Evolutionary conservation across 768 basidiomycete genomes (phyloP).

Genomic region (Phlebiopsis flavidoalba): DNA sequence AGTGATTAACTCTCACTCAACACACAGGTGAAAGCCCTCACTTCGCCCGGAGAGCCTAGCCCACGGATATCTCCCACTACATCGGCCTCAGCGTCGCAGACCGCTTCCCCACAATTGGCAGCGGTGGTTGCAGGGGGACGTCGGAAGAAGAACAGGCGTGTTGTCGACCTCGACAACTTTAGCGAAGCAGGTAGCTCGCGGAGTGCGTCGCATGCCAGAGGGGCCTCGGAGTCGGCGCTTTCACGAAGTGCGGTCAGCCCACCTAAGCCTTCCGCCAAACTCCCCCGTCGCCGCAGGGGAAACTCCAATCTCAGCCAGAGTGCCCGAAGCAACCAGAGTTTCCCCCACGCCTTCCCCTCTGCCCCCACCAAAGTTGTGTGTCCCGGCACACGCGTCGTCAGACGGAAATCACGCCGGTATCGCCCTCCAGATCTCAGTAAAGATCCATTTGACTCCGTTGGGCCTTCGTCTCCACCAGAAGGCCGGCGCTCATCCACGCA

Average conservation of each 20-base stretch:
- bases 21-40: conserved; percentile 59
- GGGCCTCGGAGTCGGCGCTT: conserved; percentile 2
- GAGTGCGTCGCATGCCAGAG: conserved; percentile 17
- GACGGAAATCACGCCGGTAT: conserved; percentile 36
- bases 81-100: conserved; percentile 35
- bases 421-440: conserved; percentile 9
- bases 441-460: conserved; percentile 9
- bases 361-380: conserved; percentile 14
- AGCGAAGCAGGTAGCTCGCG: conserved; percentile 28
- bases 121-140: conserved; percentile 39
- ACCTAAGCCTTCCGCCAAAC: conserved; percentile 3
- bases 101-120: conserved; percentile 41
- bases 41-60: conserved; percentile 23
- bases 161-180: conserved; percentile 70
- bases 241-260: conserved; percentile 13
- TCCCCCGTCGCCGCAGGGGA: neutral
- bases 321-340: neutral
- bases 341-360: conserved; percentile 13
- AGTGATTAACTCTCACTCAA: conserved; percentile 33
- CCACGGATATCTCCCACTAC: conserved; percentile 25
- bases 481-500: conserved; percentile 15
- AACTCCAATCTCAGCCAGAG: neutral
- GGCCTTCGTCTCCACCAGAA: conserved; percentile 5
- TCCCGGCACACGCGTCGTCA: conserved; percentile 43
- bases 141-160: conserved; percentile 64